These are phyloP conservation scores for Dysphania ambrosioides DNA, from an alignment of 148 eudicot genomes.

Conservation along the genomic window DNA sequence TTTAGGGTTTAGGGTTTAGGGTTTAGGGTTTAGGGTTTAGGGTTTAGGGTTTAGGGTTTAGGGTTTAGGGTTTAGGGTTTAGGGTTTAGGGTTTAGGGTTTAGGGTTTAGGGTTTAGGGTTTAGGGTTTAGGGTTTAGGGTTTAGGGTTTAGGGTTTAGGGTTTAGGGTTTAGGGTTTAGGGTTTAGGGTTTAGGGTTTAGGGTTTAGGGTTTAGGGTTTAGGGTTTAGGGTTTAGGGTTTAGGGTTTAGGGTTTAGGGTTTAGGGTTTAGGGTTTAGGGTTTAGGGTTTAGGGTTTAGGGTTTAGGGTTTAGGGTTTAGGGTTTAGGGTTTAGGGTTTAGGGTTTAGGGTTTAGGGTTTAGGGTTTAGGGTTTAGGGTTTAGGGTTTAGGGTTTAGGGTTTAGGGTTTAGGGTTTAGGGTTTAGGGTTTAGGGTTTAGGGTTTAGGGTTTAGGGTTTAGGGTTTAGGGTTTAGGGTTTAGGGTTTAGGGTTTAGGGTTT, in stretches of 20 bases:
- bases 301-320: constrained; percentile 24
- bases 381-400: constrained; percentile 32
- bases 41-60: no score
- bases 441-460: constrained; percentile 34
- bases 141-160: no score
- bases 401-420: constrained; percentile 35
- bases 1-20: no score
- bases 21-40: no score
- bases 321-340: constrained; percentile 29
- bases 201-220: constrained; percentile 27
- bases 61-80: constrained; percentile 1
- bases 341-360: constrained; percentile 30
- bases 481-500: constrained; percentile 26
- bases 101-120: no score
- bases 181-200: no score
- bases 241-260: constrained; percentile 24
- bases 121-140: no score
- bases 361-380: constrained; percentile 21
- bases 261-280: constrained; percentile 24
- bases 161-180: background rate
- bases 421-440: constrained; percentile 33
- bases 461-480: constrained; percentile 33
- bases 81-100: no score
- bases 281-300: constrained; percentile 31
- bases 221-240: constrained; percentile 31